These are phyloP conservation scores for Sicyos edulis DNA, from an alignment of 306 rosid species.

Conservation along the genomic window DNA sequence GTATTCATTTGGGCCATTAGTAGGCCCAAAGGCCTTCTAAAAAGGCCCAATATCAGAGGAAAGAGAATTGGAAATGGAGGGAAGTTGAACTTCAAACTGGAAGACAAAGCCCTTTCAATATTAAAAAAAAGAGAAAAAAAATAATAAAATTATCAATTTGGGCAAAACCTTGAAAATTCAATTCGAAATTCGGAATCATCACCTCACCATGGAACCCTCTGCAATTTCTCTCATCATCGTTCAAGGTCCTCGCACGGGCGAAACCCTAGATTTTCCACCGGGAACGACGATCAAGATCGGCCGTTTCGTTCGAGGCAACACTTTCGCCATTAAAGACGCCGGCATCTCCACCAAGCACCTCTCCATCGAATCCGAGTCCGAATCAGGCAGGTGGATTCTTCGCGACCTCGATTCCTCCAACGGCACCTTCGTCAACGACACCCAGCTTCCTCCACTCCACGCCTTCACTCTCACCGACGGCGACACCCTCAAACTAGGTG, in stretches of 20 bases:
- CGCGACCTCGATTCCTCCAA: slow-evolving; percentile 72
- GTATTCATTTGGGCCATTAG: background rate
- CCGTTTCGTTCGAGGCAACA: slow-evolving; percentile 60
- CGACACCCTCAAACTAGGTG: slow-evolving; percentile 58
- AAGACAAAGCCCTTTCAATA: background rate
- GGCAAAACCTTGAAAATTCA: background rate
- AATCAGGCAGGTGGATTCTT: slow-evolving; percentile 46
- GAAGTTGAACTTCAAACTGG: slow-evolving; percentile 10
- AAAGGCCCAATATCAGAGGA: background rate
- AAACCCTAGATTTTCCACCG: slow-evolving; percentile 43
- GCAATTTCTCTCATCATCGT: slow-evolving; percentile 42
- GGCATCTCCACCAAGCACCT: slow-evolving; percentile 77
- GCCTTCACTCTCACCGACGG: slow-evolving; percentile 39
- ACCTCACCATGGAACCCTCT: slow-evolving; percentile 34
- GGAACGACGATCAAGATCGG: slow-evolving; percentile 50
- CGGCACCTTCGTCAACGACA: slow-evolving; percentile 62
- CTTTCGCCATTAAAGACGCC: slow-evolving; percentile 52
- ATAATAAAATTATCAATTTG: background rate
- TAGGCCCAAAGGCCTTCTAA: background rate
- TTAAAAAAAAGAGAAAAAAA: no score
- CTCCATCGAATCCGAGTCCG: slow-evolving; percentile 31
- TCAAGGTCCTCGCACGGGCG: slow-evolving; percentile 61
- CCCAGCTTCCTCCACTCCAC: slow-evolving; percentile 28
- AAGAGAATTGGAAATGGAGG: slow-evolving; percentile 8
- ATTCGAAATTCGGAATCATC: background rate